Base-by-base conservation (phyloP, 1,284 basidiomycete species). In the Microbotryum violaceum region DNA sequence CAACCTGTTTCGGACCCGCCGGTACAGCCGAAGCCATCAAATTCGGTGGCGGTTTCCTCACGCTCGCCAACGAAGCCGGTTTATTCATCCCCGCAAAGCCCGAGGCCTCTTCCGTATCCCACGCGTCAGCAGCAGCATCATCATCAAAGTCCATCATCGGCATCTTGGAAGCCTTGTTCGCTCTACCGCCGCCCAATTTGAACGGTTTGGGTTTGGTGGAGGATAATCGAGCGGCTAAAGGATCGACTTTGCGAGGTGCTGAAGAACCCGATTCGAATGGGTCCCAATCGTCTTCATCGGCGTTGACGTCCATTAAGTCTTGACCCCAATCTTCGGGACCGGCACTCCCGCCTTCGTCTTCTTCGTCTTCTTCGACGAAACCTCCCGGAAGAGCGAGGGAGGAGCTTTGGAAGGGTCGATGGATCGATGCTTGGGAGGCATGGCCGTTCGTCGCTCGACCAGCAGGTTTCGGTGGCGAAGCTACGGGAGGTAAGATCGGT, bases 241-340 rank as follows among this genome's bases (percentile, higher is more conserved):
- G 67, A 49, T 68, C 66, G 20, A 60, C 45, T 42, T 42, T 42
- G 10, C 55, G 31, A 9, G 62, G 25, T 20, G 60, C 60, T 53
- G 33, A 21, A 64, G 37, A 37, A n/a, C 64, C 70, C 0, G 66
- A 63, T 51, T 71, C 68, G 47, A 67, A 71, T 16, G 67, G 68
- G 54, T 70, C 68, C 92, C 92, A 96, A 74, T 96, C 92, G 71
- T 86, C 91, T 42, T 85, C 82, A 70, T 96, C 91, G 1, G 88
- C 90, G 72, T 91, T 86, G 10, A 96, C 84, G 70, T 96, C 91
- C 75, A 94, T 93, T 58, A 94, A 75, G 74, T 94, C 88, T 31
- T 83, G 84, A 5, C 72, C 73, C 68, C 71, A 73, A 48, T 76
- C 77, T 21, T 63, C 77, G 6, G 84, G 85, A 42, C 37, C 37